A percentile compares a stretch with the other conserved stretches of the same genome.
Evolutionary conservation across 2,329 filamentous ascomycete species (phyloP).

Genomic region (Cadophora gregata): DNA sequence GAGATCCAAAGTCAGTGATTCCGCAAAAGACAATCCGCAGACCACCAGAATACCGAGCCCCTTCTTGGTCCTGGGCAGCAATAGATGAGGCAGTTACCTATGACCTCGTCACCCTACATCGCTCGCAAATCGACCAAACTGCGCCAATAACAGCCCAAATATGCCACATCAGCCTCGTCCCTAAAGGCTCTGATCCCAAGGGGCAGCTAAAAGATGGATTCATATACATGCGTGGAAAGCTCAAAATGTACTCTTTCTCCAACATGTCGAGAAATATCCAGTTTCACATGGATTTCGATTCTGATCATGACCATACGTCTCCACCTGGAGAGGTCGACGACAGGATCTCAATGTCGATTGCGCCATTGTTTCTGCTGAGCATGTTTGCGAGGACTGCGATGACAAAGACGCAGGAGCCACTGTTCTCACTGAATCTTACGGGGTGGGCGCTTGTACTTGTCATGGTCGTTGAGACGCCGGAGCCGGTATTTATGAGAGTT

Average conservation of each 20-base stretch:
- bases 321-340: not conserved
- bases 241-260: not conserved
- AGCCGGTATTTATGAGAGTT: not conserved
- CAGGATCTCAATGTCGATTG: not conserved
- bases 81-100: conserved; percentile 2
- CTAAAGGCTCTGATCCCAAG: conserved; percentile 9
- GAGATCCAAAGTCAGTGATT: not conserved
- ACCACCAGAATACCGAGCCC: not conserved
- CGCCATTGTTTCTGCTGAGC: not conserved
- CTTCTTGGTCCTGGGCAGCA: conserved; percentile 8
- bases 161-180: not conserved
- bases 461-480: conserved; percentile 1
- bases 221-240: not conserved
- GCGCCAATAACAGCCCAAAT: not conserved
- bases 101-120: not conserved
- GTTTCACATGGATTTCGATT: conserved; percentile 10
- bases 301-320: not conserved
- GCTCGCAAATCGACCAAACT: not conserved
- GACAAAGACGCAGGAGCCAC: not conserved
- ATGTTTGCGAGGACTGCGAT: not conserved
- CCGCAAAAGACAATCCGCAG: not conserved
- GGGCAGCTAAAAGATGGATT: not conserved
- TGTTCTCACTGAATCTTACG: not conserved
- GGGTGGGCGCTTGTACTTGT: conserved; percentile 1
- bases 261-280: not conserved